Evolutionary conservation across 2,329 filamentous ascomycete species (phyloP).

Genomic region (Zymoseptoria brevis): DNA sequence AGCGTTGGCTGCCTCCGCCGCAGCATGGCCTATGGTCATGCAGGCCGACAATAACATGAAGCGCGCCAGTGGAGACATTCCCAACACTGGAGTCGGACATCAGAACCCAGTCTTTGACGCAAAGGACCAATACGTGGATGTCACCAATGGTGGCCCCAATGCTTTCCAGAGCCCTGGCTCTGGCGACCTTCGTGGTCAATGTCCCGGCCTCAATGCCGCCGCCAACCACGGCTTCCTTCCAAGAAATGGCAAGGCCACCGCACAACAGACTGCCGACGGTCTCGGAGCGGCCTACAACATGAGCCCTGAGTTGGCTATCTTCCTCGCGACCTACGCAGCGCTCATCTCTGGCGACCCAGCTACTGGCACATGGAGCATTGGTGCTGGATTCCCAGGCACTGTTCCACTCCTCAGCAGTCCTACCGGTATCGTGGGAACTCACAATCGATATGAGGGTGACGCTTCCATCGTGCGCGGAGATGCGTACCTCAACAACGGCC

Average conservation of each 20-base stretch:
- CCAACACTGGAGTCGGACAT: slow-evolving; percentile 12
- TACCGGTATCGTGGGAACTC: slow-evolving; percentile 23
- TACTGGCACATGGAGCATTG: slow-evolving; percentile 22
- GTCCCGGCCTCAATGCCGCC: slow-evolving; percentile 19
- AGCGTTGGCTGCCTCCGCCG: slow-evolving; percentile 6
- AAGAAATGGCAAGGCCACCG: slow-evolving; percentile 6
- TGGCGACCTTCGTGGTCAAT: slow-evolving; percentile 24
- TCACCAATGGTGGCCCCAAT: slow-evolving; percentile 18
- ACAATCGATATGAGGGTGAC: slow-evolving; percentile 32
- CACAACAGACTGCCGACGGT: slow-evolving; percentile 8
- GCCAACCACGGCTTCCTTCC: slow-evolving; percentile 22
- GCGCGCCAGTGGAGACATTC: slow-evolving; percentile 4
- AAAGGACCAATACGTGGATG: slow-evolving; percentile 14
- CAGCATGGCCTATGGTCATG: slow-evolving; percentile 12
- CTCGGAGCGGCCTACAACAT: slow-evolving; percentile 26
- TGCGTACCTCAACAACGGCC: slow-evolving; percentile 19
- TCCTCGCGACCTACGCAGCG: slow-evolving; percentile 26
- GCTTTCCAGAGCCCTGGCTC: slow-evolving; percentile 21
- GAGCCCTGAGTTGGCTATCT: slow-evolving; percentile 16
- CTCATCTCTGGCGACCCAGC: slow-evolving; percentile 14
- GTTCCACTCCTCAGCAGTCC: slow-evolving; percentile 12
- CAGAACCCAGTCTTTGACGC: slow-evolving; percentile 14
- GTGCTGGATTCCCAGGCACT: slow-evolving; percentile 12
- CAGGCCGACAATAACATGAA: slow-evolving; percentile 8
- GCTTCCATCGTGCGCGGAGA: slow-evolving; percentile 21